Conservation (phyloP, 345 rosid species). For the Heritiera fomes region DNA sequence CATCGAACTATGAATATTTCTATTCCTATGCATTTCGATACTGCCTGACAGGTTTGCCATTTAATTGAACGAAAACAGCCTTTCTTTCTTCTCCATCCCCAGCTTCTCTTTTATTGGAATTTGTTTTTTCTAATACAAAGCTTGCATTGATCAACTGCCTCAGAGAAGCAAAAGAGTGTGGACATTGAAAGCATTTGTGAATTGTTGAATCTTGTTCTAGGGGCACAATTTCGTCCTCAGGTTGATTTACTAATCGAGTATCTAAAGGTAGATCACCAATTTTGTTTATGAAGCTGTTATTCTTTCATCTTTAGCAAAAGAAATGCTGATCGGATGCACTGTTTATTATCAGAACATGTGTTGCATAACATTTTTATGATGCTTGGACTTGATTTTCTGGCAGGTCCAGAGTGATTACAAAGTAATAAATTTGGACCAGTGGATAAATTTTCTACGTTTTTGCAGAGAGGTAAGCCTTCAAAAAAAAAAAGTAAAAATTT, state of each 20-base stretch:
- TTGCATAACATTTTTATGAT: background rate
- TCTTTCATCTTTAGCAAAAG: background rate
- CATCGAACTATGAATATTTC: conserved; percentile 39
- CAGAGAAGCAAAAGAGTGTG: conserved; percentile 55
- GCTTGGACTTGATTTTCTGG: conserved; percentile 16
- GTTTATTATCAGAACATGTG: background rate
- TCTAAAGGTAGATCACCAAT: conserved; percentile 39
- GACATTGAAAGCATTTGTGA: conserved; percentile 56
- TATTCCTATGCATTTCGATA: conserved; percentile 51
- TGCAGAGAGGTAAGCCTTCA: conserved; percentile 47
- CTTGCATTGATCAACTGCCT: conserved; percentile 18
- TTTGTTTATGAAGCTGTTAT: background rate
- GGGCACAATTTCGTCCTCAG: conserved; percentile 35
- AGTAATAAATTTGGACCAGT: conserved; percentile 57
- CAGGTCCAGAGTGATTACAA: conserved; percentile 52
- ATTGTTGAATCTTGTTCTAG: conserved; percentile 50
- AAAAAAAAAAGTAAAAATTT: background rate
- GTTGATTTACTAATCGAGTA: conserved; percentile 46
- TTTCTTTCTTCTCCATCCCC: background rate
- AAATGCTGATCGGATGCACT: background rate
- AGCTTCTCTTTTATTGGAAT: background rate
- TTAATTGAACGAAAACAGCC: conserved; percentile 12
- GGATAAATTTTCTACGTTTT: conserved; percentile 53
- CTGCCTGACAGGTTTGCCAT: conserved; percentile 51
- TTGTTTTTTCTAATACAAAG: background rate